phyloP scores from a whole-genome alignment of 2,329 filamentous ascomycete genomes.

The Clarireedia paspali region DNA sequence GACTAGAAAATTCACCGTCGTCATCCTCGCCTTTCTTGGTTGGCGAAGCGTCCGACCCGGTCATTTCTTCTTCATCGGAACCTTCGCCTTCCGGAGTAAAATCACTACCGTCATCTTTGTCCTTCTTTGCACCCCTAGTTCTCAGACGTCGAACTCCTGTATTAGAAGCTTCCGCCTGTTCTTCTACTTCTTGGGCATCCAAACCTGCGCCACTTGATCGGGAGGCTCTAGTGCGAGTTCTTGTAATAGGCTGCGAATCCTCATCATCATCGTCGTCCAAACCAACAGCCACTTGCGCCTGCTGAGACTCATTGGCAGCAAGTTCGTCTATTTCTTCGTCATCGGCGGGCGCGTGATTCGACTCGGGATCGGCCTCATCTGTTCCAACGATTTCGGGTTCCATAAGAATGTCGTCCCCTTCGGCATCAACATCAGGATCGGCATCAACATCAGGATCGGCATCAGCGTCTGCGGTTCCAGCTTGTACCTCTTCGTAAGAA shows the following conservation, averaged over 20 bases:
- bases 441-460: slow-evolving; percentile 11
- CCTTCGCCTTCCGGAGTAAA: slow-evolving; percentile 34
- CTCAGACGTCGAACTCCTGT: slow-evolving; percentile 23
- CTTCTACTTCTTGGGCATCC: slow-evolving; percentile 43
- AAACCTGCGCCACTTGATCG: slow-evolving; percentile 30
- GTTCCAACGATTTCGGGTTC: slow-evolving; percentile 5
- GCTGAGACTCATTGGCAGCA: slow-evolving; percentile 10
- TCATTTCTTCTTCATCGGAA: slow-evolving; percentile 42
- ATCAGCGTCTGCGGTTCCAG: slow-evolving; percentile 11
- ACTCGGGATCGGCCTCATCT: slow-evolving; percentile 2
- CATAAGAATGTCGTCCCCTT: slow-evolving; percentile 11
- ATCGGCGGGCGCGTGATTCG: slow-evolving; percentile 2
- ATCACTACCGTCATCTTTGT: slow-evolving; percentile 26
- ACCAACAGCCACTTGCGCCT: slow-evolving; percentile 3
- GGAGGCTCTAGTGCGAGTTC: slow-evolving; percentile 34
- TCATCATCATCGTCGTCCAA: slow-evolving; percentile 24
- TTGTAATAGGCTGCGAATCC: slow-evolving; percentile 26
- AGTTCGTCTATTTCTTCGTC: slow-evolving; percentile 17
- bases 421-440: slow-evolving; percentile 16
- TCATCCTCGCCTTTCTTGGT: slow-evolving; percentile 36
- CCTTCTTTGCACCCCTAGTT: slow-evolving; percentile 25
- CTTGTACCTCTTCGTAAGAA: slow-evolving; percentile 23
- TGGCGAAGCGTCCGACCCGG: slow-evolving; percentile 31
- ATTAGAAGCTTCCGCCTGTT: slow-evolving; percentile 31
- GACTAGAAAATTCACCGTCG: slow-evolving; percentile 40